Conservation (phyloP, 768 basidiomycete genomes). For the Sarcodon sp. region DNA sequence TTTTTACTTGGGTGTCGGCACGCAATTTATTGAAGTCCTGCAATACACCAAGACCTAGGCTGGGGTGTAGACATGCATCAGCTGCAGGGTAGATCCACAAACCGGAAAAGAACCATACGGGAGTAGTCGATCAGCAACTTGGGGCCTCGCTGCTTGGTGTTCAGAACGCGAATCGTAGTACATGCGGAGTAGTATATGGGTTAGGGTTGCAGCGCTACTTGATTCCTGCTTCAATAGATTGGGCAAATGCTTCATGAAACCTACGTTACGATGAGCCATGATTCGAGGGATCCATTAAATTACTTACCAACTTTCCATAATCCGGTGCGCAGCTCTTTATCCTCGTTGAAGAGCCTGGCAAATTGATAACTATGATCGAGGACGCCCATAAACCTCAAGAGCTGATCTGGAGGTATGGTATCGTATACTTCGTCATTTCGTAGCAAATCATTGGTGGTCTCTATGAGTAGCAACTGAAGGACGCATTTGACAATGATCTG, state of each 20-base stretch:
- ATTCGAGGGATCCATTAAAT: background rate
- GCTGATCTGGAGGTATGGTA: conserved; percentile 88
- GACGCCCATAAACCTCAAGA: conserved; percentile 88
- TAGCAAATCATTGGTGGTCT: conserved; percentile 91
- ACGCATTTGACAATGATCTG: conserved; percentile 99
- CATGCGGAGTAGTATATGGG: conserved; percentile 87
- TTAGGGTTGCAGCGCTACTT: conserved; percentile 88
- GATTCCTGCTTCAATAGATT: conserved; percentile 98
- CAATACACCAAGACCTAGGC: conserved; percentile 78
- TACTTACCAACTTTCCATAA: conserved; percentile 98
- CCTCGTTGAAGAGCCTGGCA: conserved; percentile 94
- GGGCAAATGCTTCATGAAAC: conserved; percentile 98
- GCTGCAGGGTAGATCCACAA: background rate
- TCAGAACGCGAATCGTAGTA: conserved; percentile 85
- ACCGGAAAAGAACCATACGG: conserved; percentile 32
- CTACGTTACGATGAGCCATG: conserved; percentile 26
- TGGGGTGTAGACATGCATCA: conserved; percentile 17
- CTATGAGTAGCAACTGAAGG: conserved; percentile 88
- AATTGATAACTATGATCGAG: conserved; percentile 97
- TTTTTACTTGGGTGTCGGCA: conserved; percentile 85
- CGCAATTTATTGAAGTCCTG: conserved; percentile 86
- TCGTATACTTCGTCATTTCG: conserved; percentile 86
- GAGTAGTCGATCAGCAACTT: conserved; percentile 61
- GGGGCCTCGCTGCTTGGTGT: conserved; percentile 72
- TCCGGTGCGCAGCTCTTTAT: conserved; percentile 91